phyloP scores from a whole-genome alignment of 345 rosid species.

The Rubroshorea leprosula region DNA sequence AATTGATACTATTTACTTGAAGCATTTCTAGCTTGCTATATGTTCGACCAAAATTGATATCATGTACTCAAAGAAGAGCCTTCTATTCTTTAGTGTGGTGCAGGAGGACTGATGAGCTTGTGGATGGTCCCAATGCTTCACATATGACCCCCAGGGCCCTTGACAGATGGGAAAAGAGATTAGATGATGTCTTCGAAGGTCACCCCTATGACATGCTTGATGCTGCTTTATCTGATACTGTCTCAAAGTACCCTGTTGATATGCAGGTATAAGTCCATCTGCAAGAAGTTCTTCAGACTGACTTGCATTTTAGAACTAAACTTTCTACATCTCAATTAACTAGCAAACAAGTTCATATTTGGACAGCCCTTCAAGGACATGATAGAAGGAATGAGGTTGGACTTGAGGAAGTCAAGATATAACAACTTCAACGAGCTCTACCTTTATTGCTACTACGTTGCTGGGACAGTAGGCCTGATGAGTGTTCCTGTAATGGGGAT shows the following conservation, averaged over 20 bases:
- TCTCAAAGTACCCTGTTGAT: conserved; percentile 42
- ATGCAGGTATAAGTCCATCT: conserved; percentile 30
- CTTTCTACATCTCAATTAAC: not conserved
- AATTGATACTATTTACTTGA: no score
- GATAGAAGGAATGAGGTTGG: conserved; percentile 50
- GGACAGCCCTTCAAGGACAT: conserved; percentile 49
- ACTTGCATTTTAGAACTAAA: not conserved
- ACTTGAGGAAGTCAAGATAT: conserved; percentile 40
- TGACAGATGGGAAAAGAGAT: conserved; percentile 42
- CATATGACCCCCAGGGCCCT: conserved; percentile 49
- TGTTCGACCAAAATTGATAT: no score
- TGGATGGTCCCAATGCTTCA: conserved; percentile 47
- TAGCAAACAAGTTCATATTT: not conserved
- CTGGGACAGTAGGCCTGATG: conserved; percentile 54
- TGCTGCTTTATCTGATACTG: conserved; percentile 44
- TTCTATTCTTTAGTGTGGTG: conserved; percentile 41
- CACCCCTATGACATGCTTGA: conserved; percentile 42
- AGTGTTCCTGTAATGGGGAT: conserved; percentile 58
- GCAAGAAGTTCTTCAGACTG: no score
- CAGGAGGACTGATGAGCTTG: conserved; percentile 54
- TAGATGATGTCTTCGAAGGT: conserved; percentile 40
- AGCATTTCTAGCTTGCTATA: not conserved
- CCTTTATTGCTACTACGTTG: conserved; percentile 51
- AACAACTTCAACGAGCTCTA: conserved; percentile 46
- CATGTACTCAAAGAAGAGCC: not conserved